A percentile compares a stretch with the other conserved stretches of the same genome.
Conservation (phyloP, 2,329 filamentous ascomycete species). For the Cercospora zeae-maydis region DNA sequence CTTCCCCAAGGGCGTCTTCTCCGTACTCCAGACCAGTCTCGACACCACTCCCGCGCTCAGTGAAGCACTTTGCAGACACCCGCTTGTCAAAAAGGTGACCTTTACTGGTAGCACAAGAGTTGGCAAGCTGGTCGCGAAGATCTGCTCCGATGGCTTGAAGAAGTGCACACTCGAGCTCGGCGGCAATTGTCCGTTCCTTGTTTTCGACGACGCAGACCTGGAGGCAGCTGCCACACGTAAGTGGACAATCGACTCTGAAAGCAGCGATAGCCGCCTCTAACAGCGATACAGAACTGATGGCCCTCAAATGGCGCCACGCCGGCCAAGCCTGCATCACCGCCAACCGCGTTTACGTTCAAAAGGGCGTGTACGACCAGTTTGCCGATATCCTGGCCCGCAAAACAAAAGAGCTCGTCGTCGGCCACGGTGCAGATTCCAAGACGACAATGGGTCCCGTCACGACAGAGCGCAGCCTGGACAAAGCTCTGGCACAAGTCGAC, state of each 20-base stretch:
- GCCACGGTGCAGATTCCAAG: constrained; percentile 56
- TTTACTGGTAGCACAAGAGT: constrained; percentile 61
- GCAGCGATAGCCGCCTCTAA: constrained; percentile 4
- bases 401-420: constrained; percentile 55
- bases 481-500: constrained; percentile 55
- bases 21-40: constrained; percentile 58
- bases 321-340: constrained; percentile 64
- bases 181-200: constrained; percentile 62
- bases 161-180: constrained; percentile 63
- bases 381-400: constrained; percentile 53
- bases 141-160: constrained; percentile 59
- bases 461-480: constrained; percentile 54
- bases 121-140: constrained; percentile 59
- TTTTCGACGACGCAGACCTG: constrained; percentile 63
- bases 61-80: constrained; percentile 55
- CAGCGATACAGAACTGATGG: constrained; percentile 39
- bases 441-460: constrained; percentile 61
- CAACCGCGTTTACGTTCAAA: constrained; percentile 63
- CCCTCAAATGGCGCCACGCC: constrained; percentile 56
- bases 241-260: constrained; percentile 1
- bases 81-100: constrained; percentile 58
- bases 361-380: constrained; percentile 60
- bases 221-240: constrained; percentile 52
- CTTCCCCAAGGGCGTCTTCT: constrained; percentile 59
- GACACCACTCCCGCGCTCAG: constrained; percentile 54